Evolutionary conservation across 805 yeast genomes (phyloP).

Genomic region (Wickerhamomyces hampshirensis): DNA sequence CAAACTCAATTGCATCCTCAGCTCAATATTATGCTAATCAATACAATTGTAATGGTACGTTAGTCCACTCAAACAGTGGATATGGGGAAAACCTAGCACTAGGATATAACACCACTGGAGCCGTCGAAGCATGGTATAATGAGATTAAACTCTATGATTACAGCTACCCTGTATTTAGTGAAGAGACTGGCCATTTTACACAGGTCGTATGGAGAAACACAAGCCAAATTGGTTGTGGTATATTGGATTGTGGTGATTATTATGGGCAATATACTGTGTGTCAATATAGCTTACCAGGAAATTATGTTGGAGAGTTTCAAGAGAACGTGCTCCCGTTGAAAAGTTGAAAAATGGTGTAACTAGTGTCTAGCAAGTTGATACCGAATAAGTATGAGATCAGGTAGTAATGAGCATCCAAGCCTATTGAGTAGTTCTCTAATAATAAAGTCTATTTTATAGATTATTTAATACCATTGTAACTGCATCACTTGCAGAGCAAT

Average conservation of each 20-base stretch:
- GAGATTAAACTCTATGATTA: slow-evolving; percentile 54
- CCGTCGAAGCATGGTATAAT: slow-evolving; percentile 72
- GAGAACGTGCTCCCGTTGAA: slow-evolving; percentile 29
- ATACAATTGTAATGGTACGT: slow-evolving; percentile 51
- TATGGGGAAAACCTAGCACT: slow-evolving; percentile 83
- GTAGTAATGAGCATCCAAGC: no score
- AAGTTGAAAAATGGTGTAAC: no score
- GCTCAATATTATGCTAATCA: slow-evolving; percentile 54
- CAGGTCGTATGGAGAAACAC: slow-evolving; percentile 71
- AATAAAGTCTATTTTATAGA: no score
- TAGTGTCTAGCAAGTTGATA: no score
- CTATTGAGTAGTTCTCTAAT: no score
- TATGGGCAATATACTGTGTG: slow-evolving; percentile 62
- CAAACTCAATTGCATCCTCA: slow-evolving; percentile 40
- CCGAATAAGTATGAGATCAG: no score
- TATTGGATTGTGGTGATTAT: slow-evolving; percentile 46
- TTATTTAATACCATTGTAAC: no score
- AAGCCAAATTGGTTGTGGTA: slow-evolving; percentile 66
- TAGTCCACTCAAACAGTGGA: slow-evolving; percentile 56
- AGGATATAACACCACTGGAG: slow-evolving; percentile 55
- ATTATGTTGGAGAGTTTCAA: slow-evolving; percentile 40
- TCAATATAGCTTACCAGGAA: slow-evolving; percentile 65
- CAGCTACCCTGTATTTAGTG: slow-evolving; percentile 40
- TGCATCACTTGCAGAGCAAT: no score
- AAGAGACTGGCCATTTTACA: slow-evolving; percentile 70